Base-by-base conservation (phyloP, 2,329 filamentous ascomycete genomes). In the Fusarium mexicanum region DNA sequence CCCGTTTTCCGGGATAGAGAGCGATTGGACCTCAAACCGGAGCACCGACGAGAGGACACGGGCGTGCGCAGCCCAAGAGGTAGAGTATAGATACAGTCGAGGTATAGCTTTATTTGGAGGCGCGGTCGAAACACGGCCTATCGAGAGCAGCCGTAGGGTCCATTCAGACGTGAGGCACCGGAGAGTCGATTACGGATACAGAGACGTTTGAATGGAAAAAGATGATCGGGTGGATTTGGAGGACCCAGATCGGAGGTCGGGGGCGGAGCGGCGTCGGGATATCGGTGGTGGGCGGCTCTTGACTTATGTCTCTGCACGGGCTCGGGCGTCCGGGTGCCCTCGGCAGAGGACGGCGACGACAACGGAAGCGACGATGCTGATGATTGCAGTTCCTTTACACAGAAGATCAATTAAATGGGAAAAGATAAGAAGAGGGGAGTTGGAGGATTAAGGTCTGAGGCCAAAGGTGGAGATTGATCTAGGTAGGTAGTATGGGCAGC, bases 101-200 rank as follows among this genome's bases (percentile, higher is more conserved):
- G 50, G 47, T 43, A 47, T 46, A 73, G 68, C 55, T 73, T 73
- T 75, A 75, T 64, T 72, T 73, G 43, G 61, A 72, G 76, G 71
- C 76, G 76, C 76, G 76, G 74, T 78, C 76, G 76, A 76, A 75
- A 69, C 68, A 77, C 75, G 75, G 76, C 76, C 76, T 74, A 64
- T 74, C 67, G 73, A 70, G 62, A 70, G 48, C 64, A 71, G 63
- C 70, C 63, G 76, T 68, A 76, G 70, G 74, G 74, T 76, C 77
- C 76, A 78, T 78, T 73, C 75, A 78, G 76, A 67, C 73, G 67
- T 48, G 59, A 71, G 66, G 64, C 72, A 68, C 67, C 71, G 63
- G 62, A 65, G 59, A 71, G 64, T 67, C 61, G 61, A 69, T 67
- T 58, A 43, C 41, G 67, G 65, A 64, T 47, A 35, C 44, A 74